Percentiles rank a stretch among this genome's conserved stretches.
Conservation (phyloP, 768 basidiomycete genomes). For the Boletus rubropictus region DNA sequence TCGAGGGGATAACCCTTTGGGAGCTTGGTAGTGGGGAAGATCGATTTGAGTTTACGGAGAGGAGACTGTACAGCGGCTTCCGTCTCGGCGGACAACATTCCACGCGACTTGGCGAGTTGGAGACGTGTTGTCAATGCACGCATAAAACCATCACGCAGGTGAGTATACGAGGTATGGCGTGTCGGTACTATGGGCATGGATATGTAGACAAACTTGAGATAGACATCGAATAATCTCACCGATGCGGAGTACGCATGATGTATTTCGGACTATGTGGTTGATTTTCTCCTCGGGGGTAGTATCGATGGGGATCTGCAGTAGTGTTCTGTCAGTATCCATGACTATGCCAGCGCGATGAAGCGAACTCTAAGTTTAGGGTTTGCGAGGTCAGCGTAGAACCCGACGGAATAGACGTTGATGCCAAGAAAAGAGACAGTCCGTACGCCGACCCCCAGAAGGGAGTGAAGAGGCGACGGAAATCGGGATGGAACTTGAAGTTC, state of each 20-base stretch:
- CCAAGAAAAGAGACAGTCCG: constrained; percentile 84
- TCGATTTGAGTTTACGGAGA: constrained; percentile 64
- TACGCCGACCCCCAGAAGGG: constrained; percentile 79
- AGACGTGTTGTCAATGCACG: constrained; percentile 64
- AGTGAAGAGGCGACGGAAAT: constrained; percentile 53
- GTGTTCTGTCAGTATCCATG: constrained; percentile 2
- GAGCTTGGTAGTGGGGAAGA: constrained; percentile 68
- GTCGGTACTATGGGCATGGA: constrained; percentile 56
- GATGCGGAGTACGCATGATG: constrained; percentile 70
- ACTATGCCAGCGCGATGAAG: background rate
- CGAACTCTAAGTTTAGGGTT: constrained; percentile 56
- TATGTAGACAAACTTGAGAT: background rate
- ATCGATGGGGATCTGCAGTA: constrained; percentile 43
- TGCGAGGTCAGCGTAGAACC: constrained; percentile 81
- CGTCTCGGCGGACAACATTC: constrained; percentile 52
- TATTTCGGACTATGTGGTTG: constrained; percentile 56
- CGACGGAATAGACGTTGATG: constrained; percentile 85
- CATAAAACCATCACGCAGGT: constrained; percentile 80
- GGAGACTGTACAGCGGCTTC: constrained; percentile 55
- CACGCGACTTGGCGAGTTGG: constrained; percentile 44
- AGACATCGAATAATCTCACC: constrained; percentile 36
- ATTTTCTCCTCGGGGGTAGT: constrained; percentile 68
- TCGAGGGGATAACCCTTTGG: constrained; percentile 66
- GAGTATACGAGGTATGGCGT: constrained; percentile 67
- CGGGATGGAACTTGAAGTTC: constrained; percentile 60